Percentiles rank a stretch among this genome's conserved stretches.
These are phyloP conservation scores for Eimeria sp. DNA, from an alignment of 169 alveolate species.

Conservation along the genomic window DNA sequence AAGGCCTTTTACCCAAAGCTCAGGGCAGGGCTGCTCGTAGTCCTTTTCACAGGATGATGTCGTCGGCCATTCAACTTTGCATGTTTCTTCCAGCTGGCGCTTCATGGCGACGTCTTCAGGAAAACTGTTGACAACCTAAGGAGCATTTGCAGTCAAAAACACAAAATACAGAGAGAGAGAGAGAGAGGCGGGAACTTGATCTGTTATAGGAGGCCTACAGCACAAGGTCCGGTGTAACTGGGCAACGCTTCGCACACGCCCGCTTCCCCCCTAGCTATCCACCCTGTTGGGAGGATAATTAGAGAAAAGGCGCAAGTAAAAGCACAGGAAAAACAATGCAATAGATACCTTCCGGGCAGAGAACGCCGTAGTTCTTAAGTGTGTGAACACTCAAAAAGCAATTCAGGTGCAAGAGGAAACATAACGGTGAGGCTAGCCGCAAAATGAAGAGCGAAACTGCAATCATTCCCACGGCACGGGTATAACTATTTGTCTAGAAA, in stretches of 20 bases:
- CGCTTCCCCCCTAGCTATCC: constrained; percentile 51
- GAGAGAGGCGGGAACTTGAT: no score
- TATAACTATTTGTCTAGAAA: no score
- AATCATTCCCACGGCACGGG: no score
- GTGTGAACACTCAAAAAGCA: background rate
- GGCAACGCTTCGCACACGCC: constrained; percentile 73
- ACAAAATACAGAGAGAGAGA: no score
- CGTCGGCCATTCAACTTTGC: constrained; percentile 58
- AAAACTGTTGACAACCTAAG: background rate
- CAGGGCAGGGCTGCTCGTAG: constrained; percentile 76
- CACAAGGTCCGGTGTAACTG: constrained; percentile 75
- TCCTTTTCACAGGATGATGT: constrained; percentile 37
- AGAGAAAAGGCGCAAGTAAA: background rate
- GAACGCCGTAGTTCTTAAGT: constrained; percentile 35
- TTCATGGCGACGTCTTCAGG: constrained; percentile 31
- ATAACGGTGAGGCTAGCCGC: background rate
- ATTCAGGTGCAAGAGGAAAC: background rate
- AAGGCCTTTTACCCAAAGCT: constrained; percentile 37
- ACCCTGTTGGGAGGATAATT: constrained; percentile 26
- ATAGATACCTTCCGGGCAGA: constrained; percentile 63
- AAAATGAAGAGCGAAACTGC: no score
- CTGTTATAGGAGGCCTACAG: background rate
- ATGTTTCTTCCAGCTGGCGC: constrained; percentile 58
- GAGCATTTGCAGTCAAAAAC: no score
- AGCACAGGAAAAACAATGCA: background rate